phyloP scores from a whole-genome alignment of 148 eudicot species.

The Heliosperma pusillum region DNA sequence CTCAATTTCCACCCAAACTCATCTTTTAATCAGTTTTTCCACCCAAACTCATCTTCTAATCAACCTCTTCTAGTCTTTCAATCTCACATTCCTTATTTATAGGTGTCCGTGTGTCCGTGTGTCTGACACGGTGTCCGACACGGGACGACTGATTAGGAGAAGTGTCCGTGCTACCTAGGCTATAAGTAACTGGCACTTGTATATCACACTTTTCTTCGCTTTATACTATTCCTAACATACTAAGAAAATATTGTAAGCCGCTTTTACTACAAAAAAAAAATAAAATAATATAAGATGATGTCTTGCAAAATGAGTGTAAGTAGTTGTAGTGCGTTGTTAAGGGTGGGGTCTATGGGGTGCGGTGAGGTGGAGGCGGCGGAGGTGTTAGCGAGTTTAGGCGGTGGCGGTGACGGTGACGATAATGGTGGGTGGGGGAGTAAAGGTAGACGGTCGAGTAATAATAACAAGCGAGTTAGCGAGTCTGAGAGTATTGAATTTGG shows the following conservation, averaged over 20 bases:
- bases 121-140: too few species aligned
- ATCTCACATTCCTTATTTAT: too few species aligned
- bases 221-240: neutral
- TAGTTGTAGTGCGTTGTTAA: neutral
- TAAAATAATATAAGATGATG: neutral
- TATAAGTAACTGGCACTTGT: constrained; percentile 4
- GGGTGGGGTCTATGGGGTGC: constrained; percentile 1
- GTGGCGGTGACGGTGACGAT: neutral
- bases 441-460: constrained; percentile 18
- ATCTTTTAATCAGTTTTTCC: too few species aligned
- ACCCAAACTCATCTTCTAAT: too few species aligned
- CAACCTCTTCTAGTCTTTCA: too few species aligned
- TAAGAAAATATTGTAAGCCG: neutral
- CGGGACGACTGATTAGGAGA: too few species aligned
- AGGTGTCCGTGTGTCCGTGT: too few species aligned
- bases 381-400: constrained; percentile 37
- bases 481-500: neutral
- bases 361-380: constrained; percentile 51
- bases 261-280: neutral
- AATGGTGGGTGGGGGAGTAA: constrained; percentile 25
- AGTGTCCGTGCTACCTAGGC: too few species aligned
- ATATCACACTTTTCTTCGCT: neutral
- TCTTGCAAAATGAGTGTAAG: constrained; percentile 5
- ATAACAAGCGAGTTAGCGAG: constrained; percentile 17
- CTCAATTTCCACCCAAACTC: too few species aligned